These are phyloP conservation scores for Pulveroboletus sp. DNA, from an alignment of 768 basidiomycete genomes.

Conservation along the genomic window DNA sequence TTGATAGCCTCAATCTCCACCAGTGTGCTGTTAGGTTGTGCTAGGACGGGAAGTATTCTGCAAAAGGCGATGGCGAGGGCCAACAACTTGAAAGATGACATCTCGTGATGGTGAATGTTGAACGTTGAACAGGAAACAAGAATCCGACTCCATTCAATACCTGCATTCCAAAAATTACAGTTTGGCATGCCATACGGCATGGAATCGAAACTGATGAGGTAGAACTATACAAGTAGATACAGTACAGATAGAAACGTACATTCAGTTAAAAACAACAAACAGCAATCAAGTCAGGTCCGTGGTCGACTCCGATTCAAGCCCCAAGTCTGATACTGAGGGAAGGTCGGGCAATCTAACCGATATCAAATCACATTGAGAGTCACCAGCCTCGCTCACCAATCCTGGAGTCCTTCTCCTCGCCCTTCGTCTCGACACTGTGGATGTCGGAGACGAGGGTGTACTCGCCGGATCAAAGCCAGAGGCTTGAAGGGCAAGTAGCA, in stretches of 20 bases:
- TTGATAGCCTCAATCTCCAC: conserved; percentile 57
- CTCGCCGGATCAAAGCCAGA: conserved; percentile 55
- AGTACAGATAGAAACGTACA: conserved; percentile 32
- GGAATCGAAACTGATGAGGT: conserved; percentile 15
- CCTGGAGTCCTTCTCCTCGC: conserved; percentile 31
- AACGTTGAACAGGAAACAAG: not conserved
- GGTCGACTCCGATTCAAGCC: conserved; percentile 23
- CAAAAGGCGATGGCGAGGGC: conserved; percentile 36
- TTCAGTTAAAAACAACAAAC: conserved; percentile 21
- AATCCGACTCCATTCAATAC: not conserved
- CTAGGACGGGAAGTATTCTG: conserved; percentile 35
- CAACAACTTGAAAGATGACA: conserved; percentile 13
- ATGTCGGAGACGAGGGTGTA: conserved; percentile 48
- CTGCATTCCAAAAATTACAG: conserved; percentile 15
- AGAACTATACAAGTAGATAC: conserved; percentile 30
- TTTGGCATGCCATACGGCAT: conserved; percentile 20
- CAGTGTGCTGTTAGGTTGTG: conserved; percentile 42
- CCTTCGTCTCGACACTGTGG: conserved; percentile 29
- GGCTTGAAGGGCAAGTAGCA: conserved; percentile 72
- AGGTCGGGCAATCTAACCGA: conserved; percentile 26
- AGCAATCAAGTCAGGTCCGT: conserved; percentile 26
- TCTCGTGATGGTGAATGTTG: too few relatives aligned
- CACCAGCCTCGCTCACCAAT: conserved; percentile 35
- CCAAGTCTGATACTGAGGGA: conserved; percentile 27
- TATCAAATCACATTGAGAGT: conserved; percentile 26